A percentile compares a stretch with the other conserved stretches of the same genome.
phyloP scores from a whole-genome alignment of 2,329 filamentous ascomycete species.

The Alternaria rosae region DNA sequence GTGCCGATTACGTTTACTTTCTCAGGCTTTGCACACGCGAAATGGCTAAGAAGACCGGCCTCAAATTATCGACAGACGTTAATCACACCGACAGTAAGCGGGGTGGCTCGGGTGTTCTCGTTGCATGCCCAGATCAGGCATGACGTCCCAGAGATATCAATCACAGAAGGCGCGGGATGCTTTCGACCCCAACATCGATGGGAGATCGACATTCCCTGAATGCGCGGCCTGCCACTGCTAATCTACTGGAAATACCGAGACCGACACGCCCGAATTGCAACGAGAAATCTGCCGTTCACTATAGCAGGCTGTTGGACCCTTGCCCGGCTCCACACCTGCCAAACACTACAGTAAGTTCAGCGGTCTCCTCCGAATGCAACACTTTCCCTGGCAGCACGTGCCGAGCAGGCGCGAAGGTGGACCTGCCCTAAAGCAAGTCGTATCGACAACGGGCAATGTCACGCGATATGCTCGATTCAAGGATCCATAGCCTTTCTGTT shows the following conservation, averaged over 20 bases:
- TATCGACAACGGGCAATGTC: neutral
- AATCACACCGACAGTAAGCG: conserved; percentile 12
- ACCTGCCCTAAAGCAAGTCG: neutral
- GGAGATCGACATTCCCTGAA: neutral
- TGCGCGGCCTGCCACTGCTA: neutral
- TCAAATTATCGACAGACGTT: neutral
- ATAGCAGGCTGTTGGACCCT: conserved; percentile 1
- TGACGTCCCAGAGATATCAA: conserved; percentile 4
- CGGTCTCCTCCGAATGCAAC: neutral
- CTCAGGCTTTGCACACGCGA: conserved; percentile 10
- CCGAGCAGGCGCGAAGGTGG: conserved; percentile 5
- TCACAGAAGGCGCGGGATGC: neutral
- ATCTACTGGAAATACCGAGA: neutral
- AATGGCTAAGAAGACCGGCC: conserved; percentile 6
- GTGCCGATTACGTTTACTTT: conserved; percentile 17
- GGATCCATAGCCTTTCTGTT: neutral
- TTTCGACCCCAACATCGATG: neutral
- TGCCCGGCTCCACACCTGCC: conserved; percentile 3
- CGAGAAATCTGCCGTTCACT: neutral
- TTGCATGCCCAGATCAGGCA: conserved; percentile 3
- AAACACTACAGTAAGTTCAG: neutral
- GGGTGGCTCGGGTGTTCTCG: neutral
- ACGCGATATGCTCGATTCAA: neutral
- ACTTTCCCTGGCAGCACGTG: neutral
- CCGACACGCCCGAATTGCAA: neutral